Base-by-base conservation (phyloP, 441 rosid species). In the Raphanus hybrid region DNA sequence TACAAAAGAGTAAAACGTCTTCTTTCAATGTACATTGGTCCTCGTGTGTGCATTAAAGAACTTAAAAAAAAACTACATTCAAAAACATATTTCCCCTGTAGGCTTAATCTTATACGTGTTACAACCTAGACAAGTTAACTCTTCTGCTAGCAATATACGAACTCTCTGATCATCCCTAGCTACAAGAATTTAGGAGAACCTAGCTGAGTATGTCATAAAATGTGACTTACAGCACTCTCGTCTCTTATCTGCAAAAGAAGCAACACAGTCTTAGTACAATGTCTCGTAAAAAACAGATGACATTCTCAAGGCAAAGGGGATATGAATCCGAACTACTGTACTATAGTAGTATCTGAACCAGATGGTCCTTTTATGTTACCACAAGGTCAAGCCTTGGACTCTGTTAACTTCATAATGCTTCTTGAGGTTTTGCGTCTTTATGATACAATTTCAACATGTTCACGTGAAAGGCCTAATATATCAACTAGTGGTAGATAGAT, bases 371-470 rank as follows among this genome's bases (percentile, higher is more conserved):
- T 23, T 23, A 60, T 29, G 73, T 60, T 45, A 32, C 27, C 27
- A 55, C 35, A 43, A 66, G 43, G 48, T 75, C 69, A 78, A 74
- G 78, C 63, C 75, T 78, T 76, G 66, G 82, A 77, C 5, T 79
- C 82, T 23, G 26, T 23, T 23, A 23, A 23, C 26, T 23, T 23
- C 26, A 23, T 23, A 23, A 23, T 23, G 26, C 26, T 23, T 23
- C 57, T 50, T 6, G 8, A n/a, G 57, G 14, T 10, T 48, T 57
- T 20, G 26, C 27, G 61, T 55, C 61, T 55, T 55, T 8, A 18
- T 18, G 61, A 55, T 55, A 55, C 61, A 27, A 55, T 55, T 18
- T 55, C 61, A 55, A 18, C 27, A 5, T 58, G 15, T 20, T 58
- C 43, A 29, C 67, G 2, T 41, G 14, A 59, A 16, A 71, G 8